Evolutionary conservation across 1,284 basidiomycete species (phyloP).

Genomic region (Ganoderma lucidum): DNA sequence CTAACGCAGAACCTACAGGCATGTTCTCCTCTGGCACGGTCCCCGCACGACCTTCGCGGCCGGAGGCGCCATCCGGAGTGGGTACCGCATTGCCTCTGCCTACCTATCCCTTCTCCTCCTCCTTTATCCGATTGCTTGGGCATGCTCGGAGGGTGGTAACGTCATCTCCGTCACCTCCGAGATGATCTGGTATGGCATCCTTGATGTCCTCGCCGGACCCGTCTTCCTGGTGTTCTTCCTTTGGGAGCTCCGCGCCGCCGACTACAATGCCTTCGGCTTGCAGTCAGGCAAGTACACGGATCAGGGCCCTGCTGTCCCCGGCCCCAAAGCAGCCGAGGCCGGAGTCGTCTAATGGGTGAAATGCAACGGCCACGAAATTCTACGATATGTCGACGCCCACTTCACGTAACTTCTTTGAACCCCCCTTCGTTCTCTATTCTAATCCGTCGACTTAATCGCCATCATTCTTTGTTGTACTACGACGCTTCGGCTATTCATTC

Average conservation of each 20-base stretch:
- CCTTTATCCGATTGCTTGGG: conserved; percentile 60
- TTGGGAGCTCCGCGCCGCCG: conserved; percentile 39
- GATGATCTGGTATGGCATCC: conserved; percentile 66
- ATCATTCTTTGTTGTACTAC: neutral
- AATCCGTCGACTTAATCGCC: neutral
- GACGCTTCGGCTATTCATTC: neutral
- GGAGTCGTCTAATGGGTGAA: conserved; percentile 23
- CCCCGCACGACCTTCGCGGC: conserved; percentile 45
- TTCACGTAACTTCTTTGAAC: neutral
- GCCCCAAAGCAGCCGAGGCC: conserved; percentile 19
- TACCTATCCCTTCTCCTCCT: conserved; percentile 59
- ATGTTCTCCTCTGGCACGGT: conserved; percentile 41
- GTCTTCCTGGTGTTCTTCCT: conserved; percentile 51
- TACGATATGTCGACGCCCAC: conserved; percentile 11
- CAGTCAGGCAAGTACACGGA: conserved; percentile 40
- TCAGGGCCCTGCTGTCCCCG: conserved; percentile 8
- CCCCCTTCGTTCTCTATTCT: neutral
- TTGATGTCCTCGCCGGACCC: conserved; percentile 65
- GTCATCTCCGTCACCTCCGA: conserved; percentile 52
- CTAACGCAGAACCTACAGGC: conserved; percentile 36
- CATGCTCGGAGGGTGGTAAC: conserved; percentile 56
- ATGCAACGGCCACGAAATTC: conserved; percentile 14
- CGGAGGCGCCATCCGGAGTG: conserved; percentile 46
- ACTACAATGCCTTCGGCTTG: conserved; percentile 40
- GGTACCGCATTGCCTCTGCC: conserved; percentile 51